Evolutionary conservation across 768 basidiomycete genomes (phyloP).

Genomic region (Leccinum boreale): DNA sequence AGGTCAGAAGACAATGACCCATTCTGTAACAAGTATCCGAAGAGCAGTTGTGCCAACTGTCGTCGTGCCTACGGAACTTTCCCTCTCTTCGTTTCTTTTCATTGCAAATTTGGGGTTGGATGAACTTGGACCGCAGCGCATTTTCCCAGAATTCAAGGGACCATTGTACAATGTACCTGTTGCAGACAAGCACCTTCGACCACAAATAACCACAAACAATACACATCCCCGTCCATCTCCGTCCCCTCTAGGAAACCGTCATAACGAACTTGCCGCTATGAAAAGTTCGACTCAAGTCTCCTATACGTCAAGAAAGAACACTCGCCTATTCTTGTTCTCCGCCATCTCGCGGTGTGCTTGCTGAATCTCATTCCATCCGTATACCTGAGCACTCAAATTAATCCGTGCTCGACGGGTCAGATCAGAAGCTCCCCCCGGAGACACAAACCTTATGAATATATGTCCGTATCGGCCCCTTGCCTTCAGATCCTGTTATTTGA

Average conservation of each 20-base stretch:
- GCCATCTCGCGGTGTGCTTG: conserved; percentile 85
- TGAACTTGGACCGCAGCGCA: background rate
- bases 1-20: background rate
- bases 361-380: conserved; percentile 75
- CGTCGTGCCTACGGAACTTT: conserved; percentile 8
- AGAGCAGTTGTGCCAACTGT: background rate
- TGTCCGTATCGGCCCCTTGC: conserved; percentile 59
- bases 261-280: conserved; percentile 33
- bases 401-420: conserved; percentile 13
- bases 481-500: conserved; percentile 55
- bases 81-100: conserved; percentile 1
- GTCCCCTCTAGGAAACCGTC: conserved; percentile 19
- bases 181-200: background rate
- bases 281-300: background rate
- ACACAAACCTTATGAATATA: conserved; percentile 72
- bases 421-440: conserved; percentile 9
- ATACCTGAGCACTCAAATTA: conserved; percentile 48
- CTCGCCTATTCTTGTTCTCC: conserved; percentile 56
- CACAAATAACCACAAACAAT: conserved; percentile 7
- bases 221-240: background rate
- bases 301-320: conserved; percentile 1
- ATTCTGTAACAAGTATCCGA: background rate
- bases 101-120: conserved; percentile 2
- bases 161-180: background rate
- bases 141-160: background rate